Evolutionary conservation across 495 filamentous ascomycete species (phyloP), one percentile per base, ranked within the genome.

Genomic region (Penicillium ucsense): DNA sequence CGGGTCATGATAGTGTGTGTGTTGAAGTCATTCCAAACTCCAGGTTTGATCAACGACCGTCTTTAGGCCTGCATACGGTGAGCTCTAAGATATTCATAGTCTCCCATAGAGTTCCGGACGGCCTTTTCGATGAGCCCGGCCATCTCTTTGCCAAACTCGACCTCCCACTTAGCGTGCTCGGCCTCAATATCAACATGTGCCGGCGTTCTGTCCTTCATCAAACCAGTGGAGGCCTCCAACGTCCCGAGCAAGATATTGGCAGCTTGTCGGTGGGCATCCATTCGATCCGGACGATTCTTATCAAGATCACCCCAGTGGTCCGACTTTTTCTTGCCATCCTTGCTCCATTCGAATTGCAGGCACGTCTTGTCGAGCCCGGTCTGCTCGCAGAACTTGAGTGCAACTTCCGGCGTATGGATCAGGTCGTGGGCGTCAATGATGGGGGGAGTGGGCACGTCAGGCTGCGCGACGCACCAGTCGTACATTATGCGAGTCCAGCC

Each of bases 391-490:
- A 68, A 64, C 31, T 53, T 55, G 9, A 43, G 33, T 3, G 74
- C 57, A 7, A 66, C 47, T 33, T 53, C 53, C 3, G 63, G 68
- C 1, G 57, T 49, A 5, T 57, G 50, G 30, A 71, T 73, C n/a
- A 72, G 51, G 45, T 75, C 72, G 50, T 75, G 59, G 6, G 72
- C 72, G 43, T 75, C 72, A 10, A 75, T 51, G 2, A 75, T 46
- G 6, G 69, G 37, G 37, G 54, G 53, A 30, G 49, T 46, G 3
- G 55, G 56, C 8, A 45, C 38, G 35, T 47, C 52, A 3, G 45
- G 45, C 41, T 63, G 50, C 27, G 56, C 48, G 20, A 50, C 5
- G 53, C 59, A 64, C 48, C 63, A 74, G 12, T 70, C 66, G 39
- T 66, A 66, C 27, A 74, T 46, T 29, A 44, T 10, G 4, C 67